These are phyloP conservation scores for Trichothecium sympodiale DNA, from an alignment of 2,329 filamentous ascomycete species.

Conservation along the genomic window DNA sequence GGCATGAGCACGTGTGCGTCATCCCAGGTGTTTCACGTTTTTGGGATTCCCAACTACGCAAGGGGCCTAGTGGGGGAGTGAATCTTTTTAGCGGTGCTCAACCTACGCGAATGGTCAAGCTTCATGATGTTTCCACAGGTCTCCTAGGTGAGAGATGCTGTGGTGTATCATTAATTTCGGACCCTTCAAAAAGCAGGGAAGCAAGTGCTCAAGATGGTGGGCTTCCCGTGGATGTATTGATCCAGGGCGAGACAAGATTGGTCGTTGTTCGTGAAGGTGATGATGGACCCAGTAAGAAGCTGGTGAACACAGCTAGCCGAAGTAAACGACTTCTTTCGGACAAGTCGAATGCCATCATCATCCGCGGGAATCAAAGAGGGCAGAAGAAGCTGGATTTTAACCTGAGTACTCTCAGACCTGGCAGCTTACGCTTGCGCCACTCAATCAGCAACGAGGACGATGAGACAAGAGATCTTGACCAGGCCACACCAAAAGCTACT, in stretches of 20 bases:
- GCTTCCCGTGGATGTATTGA: conserved; percentile 40
- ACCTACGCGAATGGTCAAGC: conserved; percentile 43
- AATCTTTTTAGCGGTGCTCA: conserved; percentile 46
- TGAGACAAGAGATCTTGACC: background rate
- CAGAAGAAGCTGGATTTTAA: conserved; percentile 37
- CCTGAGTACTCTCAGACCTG: conserved; percentile 33
- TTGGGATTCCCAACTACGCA: conserved; percentile 48
- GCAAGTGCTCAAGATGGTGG: conserved; percentile 19
- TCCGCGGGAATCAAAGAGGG: conserved; percentile 25
- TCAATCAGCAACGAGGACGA: conserved; percentile 16
- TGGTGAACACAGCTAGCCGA: conserved; percentile 25
- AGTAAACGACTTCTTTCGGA: conserved; percentile 24
- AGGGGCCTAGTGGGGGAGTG: conserved; percentile 35
- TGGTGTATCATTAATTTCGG: conserved; percentile 34
- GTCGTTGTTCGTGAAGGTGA: conserved; percentile 44
- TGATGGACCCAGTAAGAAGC: conserved; percentile 31
- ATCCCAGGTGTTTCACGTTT: conserved; percentile 44
- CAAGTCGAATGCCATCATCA: conserved; percentile 41
- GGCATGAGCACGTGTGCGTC: conserved; percentile 44
- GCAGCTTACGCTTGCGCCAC: conserved; percentile 20
- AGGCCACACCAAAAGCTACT: background rate
- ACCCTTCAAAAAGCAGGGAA: conserved; percentile 15
- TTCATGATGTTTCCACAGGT: conserved; percentile 40
- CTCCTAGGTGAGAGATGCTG: conserved; percentile 47
- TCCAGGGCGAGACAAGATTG: conserved; percentile 44